Percentiles rank a stretch among this genome's conserved stretches.
phyloP scores from a whole-genome alignment of 345 rosid species.

The Lagerstroemia speciosa region DNA sequence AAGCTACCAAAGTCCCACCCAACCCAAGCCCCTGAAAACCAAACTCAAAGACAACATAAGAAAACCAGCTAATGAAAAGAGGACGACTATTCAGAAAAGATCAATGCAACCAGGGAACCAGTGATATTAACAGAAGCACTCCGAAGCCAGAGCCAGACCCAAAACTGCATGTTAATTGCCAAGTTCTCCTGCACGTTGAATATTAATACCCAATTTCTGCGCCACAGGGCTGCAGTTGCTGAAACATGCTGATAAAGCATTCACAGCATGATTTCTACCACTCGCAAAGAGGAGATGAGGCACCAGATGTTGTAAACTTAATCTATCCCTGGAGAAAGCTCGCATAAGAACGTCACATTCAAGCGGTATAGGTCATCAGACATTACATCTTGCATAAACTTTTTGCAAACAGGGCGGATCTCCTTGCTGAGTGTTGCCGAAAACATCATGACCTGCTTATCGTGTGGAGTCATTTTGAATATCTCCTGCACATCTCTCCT shows the following conservation, averaged over 20 bases:
- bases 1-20: not conserved
- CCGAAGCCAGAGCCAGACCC: not conserved
- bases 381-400: constrained; percentile 99
- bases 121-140: not conserved
- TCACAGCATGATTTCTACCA: not conserved
- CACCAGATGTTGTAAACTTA: not conserved
- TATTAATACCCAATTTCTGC: not conserved
- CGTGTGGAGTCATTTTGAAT: constrained; percentile 98
- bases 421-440: constrained; percentile 99
- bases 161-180: not conserved
- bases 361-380: constrained; percentile 44
- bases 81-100: not conserved
- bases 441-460: constrained; percentile 99
- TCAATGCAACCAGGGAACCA: not conserved
- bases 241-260: not conserved
- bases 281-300: not conserved
- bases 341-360: constrained; percentile 39
- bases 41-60: not conserved
- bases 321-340: constrained; percentile 22
- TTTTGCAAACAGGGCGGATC: constrained; percentile 99
- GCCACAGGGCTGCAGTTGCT: not conserved
- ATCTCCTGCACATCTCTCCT: constrained; percentile 98
- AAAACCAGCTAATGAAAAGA: not conserved
- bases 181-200: not conserved
- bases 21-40: not conserved